Evolutionary conservation across 2,329 filamentous ascomycete genomes (phyloP).

Genomic region (Hysterium pulicare): DNA sequence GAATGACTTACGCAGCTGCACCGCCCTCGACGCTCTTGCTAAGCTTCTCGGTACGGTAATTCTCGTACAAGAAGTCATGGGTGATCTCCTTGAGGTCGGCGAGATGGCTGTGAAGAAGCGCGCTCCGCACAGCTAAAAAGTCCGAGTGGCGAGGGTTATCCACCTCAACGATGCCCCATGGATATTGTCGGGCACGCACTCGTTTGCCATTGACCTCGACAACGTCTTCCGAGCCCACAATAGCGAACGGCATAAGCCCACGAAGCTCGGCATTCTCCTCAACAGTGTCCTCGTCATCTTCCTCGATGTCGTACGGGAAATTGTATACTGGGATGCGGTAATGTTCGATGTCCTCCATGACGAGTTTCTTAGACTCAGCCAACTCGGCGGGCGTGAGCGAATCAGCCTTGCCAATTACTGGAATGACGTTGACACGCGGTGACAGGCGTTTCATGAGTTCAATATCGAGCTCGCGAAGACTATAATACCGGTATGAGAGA

Average conservation of each 20-base stretch:
- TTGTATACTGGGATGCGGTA: constrained; percentile 99
- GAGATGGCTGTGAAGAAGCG: constrained; percentile 94
- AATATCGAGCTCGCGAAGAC: constrained; percentile 97
- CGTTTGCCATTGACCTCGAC: constrained; percentile 90
- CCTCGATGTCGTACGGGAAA: constrained; percentile 99
- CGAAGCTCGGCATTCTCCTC: constrained; percentile 98
- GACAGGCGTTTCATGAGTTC: constrained; percentile 99
- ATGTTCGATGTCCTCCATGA: constrained; percentile 99
- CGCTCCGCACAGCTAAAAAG: constrained; percentile 94
- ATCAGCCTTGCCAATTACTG: constrained; percentile 97
- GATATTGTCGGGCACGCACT: constrained; percentile 94
- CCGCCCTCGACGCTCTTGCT: constrained; percentile 98
- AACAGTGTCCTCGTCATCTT: constrained; percentile 98
- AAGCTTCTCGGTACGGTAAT: constrained; percentile 99
- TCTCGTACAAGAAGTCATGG: constrained; percentile 99
- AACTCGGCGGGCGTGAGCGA: constrained; percentile 94
- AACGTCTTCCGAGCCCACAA: constrained; percentile 94
- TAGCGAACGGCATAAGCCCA: constrained; percentile 97
- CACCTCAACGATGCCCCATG: constrained; percentile 98
- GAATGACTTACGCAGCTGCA: constrained; percentile 72
- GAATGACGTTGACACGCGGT: constrained; percentile 96
- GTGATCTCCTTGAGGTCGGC: constrained; percentile 99
- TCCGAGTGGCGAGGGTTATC: constrained; percentile 99
- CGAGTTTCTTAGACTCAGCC: constrained; percentile 98
- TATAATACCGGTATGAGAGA: constrained; percentile 37